Base-by-base conservation (phyloP, 2,329 filamentous ascomycete genomes). In the Penicillium sp. region DNA sequence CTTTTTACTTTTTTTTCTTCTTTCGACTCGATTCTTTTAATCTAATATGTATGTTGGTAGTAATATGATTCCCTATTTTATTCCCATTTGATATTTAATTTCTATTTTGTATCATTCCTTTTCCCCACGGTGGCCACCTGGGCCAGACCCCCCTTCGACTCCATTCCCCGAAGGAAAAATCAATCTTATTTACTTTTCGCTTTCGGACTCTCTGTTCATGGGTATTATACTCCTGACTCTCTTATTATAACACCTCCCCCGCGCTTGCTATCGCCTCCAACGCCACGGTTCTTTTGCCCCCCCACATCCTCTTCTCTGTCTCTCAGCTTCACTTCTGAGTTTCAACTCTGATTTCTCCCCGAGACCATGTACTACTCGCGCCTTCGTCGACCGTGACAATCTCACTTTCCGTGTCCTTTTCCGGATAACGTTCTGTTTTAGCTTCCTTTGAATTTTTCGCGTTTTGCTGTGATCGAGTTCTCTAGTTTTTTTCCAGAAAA, bases 281-380 rank as follows among this genome's bases (percentile, higher is more conserved):
- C 59, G 59, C 59, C 59, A 61, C 59, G 53, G 52, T 51, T 50
- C 53, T 54, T 48, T 55, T 26, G 29, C 51, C 44, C 38, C 47
- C 52, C 44, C 50, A 52, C 53, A 53, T 48, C 42, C n/a, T 30
- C 19, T 29, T 38, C 7, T 45, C 27, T 40, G 23, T 23, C 18
- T 47, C 38, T 34, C 47, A 52, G 18, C 39, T 32, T 51, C 30
- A 14, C 38, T 42, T 19, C n/a, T 46, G 26, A 36, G 34, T 34
- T 34, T 44, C 38, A 29, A 39, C 44, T 40, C 42, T 30, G 32
- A 44, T 40, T 48, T 36, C 38, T 40, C 32, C 47, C 34, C 47
- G 57, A 60, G 53, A 62, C 47, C 59, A 63, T 63, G 61, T 56
- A 56, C 55, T 51, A 43, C 45, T 56, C 55, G 58, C 60, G 59